phyloP scores from a whole-genome alignment of 1,284 basidiomycete species.

The Trichosporon sp. region DNA sequence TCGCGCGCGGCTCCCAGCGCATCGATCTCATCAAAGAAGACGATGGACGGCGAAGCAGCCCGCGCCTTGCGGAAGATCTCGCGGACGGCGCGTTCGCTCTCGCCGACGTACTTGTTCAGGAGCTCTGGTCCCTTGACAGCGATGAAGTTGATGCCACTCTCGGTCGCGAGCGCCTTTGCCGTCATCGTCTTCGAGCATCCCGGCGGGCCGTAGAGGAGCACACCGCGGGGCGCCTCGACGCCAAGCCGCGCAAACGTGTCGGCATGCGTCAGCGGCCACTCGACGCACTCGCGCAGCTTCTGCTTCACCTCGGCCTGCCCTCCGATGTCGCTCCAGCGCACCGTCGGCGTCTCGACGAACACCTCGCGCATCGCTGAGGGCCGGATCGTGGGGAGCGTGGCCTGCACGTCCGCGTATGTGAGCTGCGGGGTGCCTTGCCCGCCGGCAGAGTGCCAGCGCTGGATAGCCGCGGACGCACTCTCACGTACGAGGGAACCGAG shows the following conservation, averaged over 20 bases:
- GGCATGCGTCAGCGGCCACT: constrained; percentile 88
- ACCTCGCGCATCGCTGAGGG: constrained; percentile 93
- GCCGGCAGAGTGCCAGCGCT: constrained; percentile 60
- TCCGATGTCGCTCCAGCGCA: constrained; percentile 84
- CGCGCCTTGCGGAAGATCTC: constrained; percentile 95
- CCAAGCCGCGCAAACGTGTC: constrained; percentile 83
- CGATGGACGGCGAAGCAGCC: constrained; percentile 85
- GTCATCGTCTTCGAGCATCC: constrained; percentile 96
- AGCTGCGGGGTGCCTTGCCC: constrained; percentile 52
- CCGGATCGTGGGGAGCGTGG: constrained; percentile 71
- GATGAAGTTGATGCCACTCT: constrained; percentile 93
- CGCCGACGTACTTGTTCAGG: constrained; percentile 94
- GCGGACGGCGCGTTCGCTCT: constrained; percentile 89
- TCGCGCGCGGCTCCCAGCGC: constrained; percentile 78
- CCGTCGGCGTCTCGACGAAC: constrained; percentile 77
- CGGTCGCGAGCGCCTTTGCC: constrained; percentile 87
- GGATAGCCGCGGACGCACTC: constrained; percentile 85
- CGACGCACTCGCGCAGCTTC: constrained; percentile 79
- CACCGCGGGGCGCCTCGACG: constrained; percentile 80
- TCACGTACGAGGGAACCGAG: constrained; percentile 86
- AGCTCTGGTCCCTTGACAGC: constrained; percentile 98
- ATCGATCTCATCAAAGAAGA: constrained; percentile 99
- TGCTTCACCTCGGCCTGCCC: constrained; percentile 75
- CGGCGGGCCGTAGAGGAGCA: constrained; percentile 92
- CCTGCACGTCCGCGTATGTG: constrained; percentile 62